These are phyloP conservation scores for Ogataea degrootiae DNA, from an alignment of 805 yeast genomes.

Conservation along the genomic window DNA sequence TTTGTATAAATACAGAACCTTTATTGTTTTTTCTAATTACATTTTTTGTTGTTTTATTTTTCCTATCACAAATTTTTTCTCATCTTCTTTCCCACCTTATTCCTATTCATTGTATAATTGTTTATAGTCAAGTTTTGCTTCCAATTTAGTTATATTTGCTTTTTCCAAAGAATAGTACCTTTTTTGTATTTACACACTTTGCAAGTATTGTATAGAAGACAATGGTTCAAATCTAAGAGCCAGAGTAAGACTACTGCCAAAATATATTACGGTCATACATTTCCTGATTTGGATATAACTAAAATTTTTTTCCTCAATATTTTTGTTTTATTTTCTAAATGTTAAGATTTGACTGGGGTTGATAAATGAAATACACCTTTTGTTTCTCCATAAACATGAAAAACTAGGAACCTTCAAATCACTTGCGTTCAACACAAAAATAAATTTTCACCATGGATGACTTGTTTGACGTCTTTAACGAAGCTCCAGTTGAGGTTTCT, in stretches of 20 bases:
- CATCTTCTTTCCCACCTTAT: background rate
- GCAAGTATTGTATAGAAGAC: too few species aligned
- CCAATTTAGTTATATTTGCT: too few species aligned
- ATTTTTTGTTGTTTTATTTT: background rate
- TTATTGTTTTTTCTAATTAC: background rate
- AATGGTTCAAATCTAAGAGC: too few species aligned
- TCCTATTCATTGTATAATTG: too few species aligned
- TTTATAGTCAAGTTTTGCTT: too few species aligned
- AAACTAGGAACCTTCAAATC: too few species aligned
- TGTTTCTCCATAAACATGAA: too few species aligned
- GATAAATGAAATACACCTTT: too few species aligned
- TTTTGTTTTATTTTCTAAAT: constrained; percentile 1
- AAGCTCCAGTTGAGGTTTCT: constrained; percentile 37
- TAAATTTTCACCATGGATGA: constrained; percentile 37
- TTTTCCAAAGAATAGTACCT: too few species aligned
- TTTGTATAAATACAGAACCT: too few species aligned
- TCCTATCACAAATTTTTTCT: background rate
- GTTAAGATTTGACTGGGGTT: background rate
- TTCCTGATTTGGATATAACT: constrained; percentile 1
- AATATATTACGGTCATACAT: background rate
- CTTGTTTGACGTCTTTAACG: constrained; percentile 59
- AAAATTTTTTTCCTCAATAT: constrained; percentile 1
- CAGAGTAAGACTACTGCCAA: too few species aligned
- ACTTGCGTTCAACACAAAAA: background rate
- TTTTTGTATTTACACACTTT: too few species aligned